These are phyloP conservation scores for Lycium barbarum DNA, from an alignment of 257 asterid species.

Conservation along the genomic window DNA sequence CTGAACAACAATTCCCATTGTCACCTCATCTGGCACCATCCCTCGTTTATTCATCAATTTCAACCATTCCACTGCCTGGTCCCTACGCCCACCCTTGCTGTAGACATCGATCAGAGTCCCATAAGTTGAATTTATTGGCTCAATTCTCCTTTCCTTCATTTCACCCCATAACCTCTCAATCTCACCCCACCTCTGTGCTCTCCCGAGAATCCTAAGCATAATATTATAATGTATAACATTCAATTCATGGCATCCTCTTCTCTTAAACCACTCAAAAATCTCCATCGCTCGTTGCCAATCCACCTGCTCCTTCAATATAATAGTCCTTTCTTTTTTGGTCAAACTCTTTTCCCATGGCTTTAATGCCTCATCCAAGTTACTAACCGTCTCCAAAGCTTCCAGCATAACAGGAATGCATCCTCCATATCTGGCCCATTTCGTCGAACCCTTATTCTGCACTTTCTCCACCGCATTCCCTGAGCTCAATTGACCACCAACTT, in stretches of 20 bases:
- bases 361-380: constrained; percentile 77
- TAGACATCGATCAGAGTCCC: constrained; percentile 93
- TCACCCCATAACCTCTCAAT: constrained; percentile 71
- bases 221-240: constrained; percentile 92
- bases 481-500: not conserved
- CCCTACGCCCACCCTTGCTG: constrained; percentile 69
- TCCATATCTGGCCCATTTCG: constrained; percentile 82
- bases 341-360: constrained; percentile 77
- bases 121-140: constrained; percentile 82
- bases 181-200: constrained; percentile 65
- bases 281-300: constrained; percentile 84
- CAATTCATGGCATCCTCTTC: constrained; percentile 74
- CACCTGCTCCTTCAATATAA: constrained; percentile 86
- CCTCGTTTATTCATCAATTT: constrained; percentile 65
- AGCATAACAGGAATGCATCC: constrained; percentile 82
- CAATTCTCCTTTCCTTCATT: constrained; percentile 61
- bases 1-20: constrained; percentile 85
- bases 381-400: constrained; percentile 59
- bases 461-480: constrained; percentile 30
- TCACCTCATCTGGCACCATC: constrained; percentile 92
- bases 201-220: constrained; percentile 79
- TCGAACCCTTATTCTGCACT: constrained; percentile 70
- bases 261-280: constrained; percentile 87
- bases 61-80: constrained; percentile 75
- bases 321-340: constrained; percentile 83